phyloP scores from a whole-genome alignment of 1,139 yeast genomes.

The Geotrichum fermentans region DNA sequence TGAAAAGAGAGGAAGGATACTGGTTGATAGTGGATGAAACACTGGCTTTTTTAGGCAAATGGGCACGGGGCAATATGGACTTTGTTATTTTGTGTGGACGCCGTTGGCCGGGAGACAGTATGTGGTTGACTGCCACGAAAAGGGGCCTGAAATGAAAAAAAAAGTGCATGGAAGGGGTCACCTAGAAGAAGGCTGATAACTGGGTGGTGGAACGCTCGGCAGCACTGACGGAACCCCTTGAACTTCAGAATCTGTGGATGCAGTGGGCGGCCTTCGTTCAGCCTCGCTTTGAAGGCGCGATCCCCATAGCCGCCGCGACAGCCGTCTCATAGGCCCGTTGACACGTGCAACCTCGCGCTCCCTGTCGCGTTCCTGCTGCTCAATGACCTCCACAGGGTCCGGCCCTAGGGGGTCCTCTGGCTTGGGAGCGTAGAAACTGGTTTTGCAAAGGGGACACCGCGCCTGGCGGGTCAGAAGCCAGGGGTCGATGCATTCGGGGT shows the following conservation, averaged over 20 bases:
- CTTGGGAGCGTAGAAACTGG: constrained; percentile 34
- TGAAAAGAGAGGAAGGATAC: no score
- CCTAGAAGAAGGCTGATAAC: not conserved
- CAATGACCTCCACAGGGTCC: constrained; percentile 19
- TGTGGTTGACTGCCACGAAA: no score
- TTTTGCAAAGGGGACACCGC: constrained; percentile 80
- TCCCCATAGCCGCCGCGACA: constrained; percentile 7
- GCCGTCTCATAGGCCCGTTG: constrained; percentile 1
- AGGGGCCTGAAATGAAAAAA: no score
- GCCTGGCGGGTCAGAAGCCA: constrained; percentile 75
- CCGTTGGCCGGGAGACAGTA: no score
- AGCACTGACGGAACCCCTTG: not conserved
- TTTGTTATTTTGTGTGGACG: no score
- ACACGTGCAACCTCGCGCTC: not conserved
- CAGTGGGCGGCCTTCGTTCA: not conserved
- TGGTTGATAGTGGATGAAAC: no score
- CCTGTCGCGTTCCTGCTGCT: not conserved
- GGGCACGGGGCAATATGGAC: no score
- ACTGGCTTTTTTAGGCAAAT: no score
- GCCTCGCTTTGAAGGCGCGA: not conserved
- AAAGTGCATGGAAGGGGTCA: no score
- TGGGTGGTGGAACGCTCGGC: not conserved
- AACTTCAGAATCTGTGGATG: not conserved
- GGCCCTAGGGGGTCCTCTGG: constrained; percentile 24
- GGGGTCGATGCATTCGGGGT: constrained; percentile 72